Base-by-base conservation (phyloP, 257 asterid species). In the Solanum appendiculatum region DNA sequence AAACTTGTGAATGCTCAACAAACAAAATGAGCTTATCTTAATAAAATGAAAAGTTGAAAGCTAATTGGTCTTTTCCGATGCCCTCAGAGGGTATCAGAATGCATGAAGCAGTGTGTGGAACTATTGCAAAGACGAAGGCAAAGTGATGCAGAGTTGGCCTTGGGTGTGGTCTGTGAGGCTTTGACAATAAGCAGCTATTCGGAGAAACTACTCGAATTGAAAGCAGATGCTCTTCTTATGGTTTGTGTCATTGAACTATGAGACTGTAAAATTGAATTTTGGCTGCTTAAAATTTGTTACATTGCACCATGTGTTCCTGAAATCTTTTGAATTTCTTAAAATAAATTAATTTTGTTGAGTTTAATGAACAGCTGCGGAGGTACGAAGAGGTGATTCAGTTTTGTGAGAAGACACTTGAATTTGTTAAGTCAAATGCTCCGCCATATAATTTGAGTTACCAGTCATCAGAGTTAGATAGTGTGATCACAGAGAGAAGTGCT, bases 181-280 rank as follows among this genome's bases (percentile, higher is more conserved):
- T 92, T 97, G 91, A 46, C 40, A 33, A 95, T 96, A 88, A 94
- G 99, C 93, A 90, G 96, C 84, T 91, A 87, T 82, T 93, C 98
- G 10, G 96, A 90, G 78, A 90, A 89, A 70, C 89, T 97, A 85
- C 92, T 96, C 87, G 96, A 95, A 88, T 92, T 90, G 94, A 97
- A 97, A 91, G 99, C 91, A 86, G 95, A 93, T 83, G 94, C 96
- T 90, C 97, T 97, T 93, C 92, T 95, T 88, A 89, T 89, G 99
- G 99, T 97, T 88, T 85, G 93, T 85, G 73, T 86, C 86, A 51
- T 39, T 85, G 54, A 75, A 86, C 70, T 56, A 63, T 86, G 90
- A 88, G 86, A 87, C 56, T 85, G 44, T 20, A 63, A 87, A 29
- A 29, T 48, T 81, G 40, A 46, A 29, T 81, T 80, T 80, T 48